phyloP scores from a whole-genome alignment of 768 basidiomycete genomes.

The Termitomyces sp. region DNA sequence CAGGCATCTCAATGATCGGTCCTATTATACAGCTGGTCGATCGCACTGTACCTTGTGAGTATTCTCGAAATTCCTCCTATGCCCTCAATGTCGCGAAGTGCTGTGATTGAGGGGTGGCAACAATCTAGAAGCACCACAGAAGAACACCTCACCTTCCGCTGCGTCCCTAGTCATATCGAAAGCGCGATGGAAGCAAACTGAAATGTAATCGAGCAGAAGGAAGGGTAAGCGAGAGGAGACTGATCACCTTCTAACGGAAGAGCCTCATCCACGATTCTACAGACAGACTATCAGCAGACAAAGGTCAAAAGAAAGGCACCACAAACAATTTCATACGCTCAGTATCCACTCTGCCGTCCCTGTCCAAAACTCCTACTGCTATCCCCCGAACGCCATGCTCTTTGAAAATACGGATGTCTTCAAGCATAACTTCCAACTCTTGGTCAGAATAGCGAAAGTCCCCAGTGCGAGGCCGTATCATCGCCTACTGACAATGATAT shows the following conservation, averaged over 20 bases:
- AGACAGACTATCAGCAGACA: background rate
- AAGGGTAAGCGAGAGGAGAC: background rate
- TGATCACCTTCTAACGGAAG: constrained; percentile 54
- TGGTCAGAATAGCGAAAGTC: constrained; percentile 69
- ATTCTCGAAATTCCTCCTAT: constrained; percentile 70
- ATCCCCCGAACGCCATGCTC: constrained; percentile 54
- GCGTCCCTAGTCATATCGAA: constrained; percentile 66
- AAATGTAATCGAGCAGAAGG: background rate
- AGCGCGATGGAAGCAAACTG: constrained; percentile 77
- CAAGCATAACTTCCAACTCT: constrained; percentile 69
- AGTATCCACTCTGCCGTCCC: constrained; percentile 54
- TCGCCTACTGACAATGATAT: constrained; percentile 39
- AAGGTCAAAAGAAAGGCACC: background rate
- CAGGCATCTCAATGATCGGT: background rate
- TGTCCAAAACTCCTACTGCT: constrained; percentile 58
- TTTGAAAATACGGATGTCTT: constrained; percentile 64
- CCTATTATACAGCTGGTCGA: background rate
- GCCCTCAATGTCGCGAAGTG: constrained; percentile 40
- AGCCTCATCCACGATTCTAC: constrained; percentile 48
- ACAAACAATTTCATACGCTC: constrained; percentile 49
- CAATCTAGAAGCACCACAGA: background rate
- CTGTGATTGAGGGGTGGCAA: constrained; percentile 19
- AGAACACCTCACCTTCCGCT: constrained; percentile 37
- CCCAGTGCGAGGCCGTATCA: constrained; percentile 76
- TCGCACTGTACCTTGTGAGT: constrained; percentile 56